Evolutionary conservation across 768 basidiomycete species (phyloP).

Genomic region (Hebeloma cylindrosporum): DNA sequence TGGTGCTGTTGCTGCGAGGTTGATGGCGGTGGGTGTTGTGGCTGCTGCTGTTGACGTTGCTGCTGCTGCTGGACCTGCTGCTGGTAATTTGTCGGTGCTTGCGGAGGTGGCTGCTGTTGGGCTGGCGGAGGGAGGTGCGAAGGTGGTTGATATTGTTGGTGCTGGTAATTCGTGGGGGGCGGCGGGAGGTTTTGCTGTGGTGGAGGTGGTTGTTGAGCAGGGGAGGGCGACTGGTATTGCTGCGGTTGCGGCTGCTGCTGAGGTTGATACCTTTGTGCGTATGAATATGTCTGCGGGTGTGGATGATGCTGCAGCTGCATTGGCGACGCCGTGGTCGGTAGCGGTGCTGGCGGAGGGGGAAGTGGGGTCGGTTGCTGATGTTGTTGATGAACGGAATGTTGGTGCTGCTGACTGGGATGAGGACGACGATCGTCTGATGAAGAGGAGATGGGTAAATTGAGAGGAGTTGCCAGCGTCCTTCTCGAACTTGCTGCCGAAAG

Average conservation of each 20-base stretch:
- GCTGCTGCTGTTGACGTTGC: constrained; percentile 15
- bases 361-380: constrained; percentile 16
- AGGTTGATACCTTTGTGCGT: constrained; percentile 11
- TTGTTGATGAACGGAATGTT: constrained; percentile 8
- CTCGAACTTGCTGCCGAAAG: constrained; percentile 4
- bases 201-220: constrained; percentile 5
- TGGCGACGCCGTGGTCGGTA: constrained; percentile 25
- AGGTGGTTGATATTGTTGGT: not conserved
- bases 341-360: constrained; percentile 14
- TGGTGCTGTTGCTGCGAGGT: constrained; percentile 12
- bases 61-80: constrained; percentile 1
- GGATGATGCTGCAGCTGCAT: constrained; percentile 28
- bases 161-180: constrained; percentile 28
- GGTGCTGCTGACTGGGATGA: constrained; percentile 7
- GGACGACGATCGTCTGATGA: constrained; percentile 11
- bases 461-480: constrained; percentile 7
- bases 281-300: constrained; percentile 19
- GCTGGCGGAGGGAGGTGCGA: constrained; percentile 14
- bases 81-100: constrained; percentile 10
- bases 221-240: constrained; percentile 34
- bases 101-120: constrained; percentile 3
- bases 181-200: not conserved
- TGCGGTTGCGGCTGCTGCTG: constrained; percentile 14
- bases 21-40: too few species aligned
- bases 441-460: constrained; percentile 10